Percentiles rank a stretch among this genome's conserved stretches.
Evolutionary conservation across 441 rosid species (phyloP).

Genomic region (Gossypium laxum): DNA sequence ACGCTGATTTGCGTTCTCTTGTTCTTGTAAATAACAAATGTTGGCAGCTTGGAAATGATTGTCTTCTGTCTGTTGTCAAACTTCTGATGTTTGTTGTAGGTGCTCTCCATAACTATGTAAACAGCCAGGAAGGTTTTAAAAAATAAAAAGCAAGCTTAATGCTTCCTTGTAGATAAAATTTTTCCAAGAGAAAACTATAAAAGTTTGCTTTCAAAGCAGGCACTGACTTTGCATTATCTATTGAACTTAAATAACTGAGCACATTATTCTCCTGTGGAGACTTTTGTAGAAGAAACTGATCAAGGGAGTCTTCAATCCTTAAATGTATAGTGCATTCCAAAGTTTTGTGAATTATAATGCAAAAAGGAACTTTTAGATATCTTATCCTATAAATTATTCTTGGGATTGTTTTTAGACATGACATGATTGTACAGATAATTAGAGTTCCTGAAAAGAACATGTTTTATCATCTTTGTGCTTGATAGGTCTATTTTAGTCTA

Average conservation of each 20-base stretch:
- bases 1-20: background rate
- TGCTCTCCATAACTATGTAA: background rate
- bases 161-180: background rate
- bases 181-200: background rate
- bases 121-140: background rate
- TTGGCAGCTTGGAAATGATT: background rate
- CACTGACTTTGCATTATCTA: background rate
- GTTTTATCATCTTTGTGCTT: background rate
- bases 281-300: background rate
- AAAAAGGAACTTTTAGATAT: background rate
- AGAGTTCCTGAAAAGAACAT: slow-evolving; percentile 2
- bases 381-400: background rate
- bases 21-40: background rate
- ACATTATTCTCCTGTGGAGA: background rate
- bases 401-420: background rate
- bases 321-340: background rate
- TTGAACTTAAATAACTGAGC: background rate
- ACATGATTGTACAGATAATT: background rate
- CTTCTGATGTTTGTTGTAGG: background rate
- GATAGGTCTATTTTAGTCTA: background rate
- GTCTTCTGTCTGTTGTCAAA: background rate
- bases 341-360: background rate
- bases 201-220: background rate
- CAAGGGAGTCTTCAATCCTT: background rate
- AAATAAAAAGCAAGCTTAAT: background rate